Base-by-base conservation (phyloP, 176 grass and related monocot genomes). In the Thalia dealbata region DNA sequence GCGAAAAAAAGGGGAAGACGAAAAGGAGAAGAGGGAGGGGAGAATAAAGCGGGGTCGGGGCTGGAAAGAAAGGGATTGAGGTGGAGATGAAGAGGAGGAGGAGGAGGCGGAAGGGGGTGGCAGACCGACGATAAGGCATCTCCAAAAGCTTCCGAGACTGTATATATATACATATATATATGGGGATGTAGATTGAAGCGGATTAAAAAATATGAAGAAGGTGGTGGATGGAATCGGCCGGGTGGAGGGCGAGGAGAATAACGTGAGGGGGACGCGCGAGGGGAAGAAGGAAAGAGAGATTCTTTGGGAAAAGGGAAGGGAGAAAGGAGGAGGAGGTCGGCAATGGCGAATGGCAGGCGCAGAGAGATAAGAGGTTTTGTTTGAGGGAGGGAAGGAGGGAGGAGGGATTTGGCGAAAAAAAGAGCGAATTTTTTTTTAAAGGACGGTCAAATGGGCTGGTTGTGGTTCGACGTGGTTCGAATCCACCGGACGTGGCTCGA, bases 91-190 rank as follows among this genome's bases (percentile, higher is more conserved):
- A 22, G 61, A 65, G 25, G 35, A 22, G 35, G 65, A 44, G 35
- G 65, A 18, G 11, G 65, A 44, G 35, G 65, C 8, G 11, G 65
- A 22, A 18, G 65, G n/a, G 35, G 35, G 18, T 22, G 32, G 65
- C 65, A 44, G 32, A 42, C 65, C 35, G 38, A 68, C 65, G 65
- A 68, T 68, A 44, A 68, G 65, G 65, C 65, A 68, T 68, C 65
- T 68, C 38, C 32, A 68, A 68, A 68, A 68, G 65, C 35, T 43
- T 68, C 14, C 65, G 19, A 15, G 3, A 21, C 2, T 43, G 6
- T 13, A 68, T 43, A 22, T 11, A 68, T 19, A 32, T 32, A 12
- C 4, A 21, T 3, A 11, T 10, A 3, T 10, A 64, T 26, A n/a
- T n/a, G n/a, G n/a, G 26, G 29, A 1, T 27, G 26, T 13, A 14